Percentiles rank a stretch among this genome's conserved stretches.
These are phyloP conservation scores for Medicago lupulina DNA, from an alignment of 306 rosid genomes.

Conservation along the genomic window DNA sequence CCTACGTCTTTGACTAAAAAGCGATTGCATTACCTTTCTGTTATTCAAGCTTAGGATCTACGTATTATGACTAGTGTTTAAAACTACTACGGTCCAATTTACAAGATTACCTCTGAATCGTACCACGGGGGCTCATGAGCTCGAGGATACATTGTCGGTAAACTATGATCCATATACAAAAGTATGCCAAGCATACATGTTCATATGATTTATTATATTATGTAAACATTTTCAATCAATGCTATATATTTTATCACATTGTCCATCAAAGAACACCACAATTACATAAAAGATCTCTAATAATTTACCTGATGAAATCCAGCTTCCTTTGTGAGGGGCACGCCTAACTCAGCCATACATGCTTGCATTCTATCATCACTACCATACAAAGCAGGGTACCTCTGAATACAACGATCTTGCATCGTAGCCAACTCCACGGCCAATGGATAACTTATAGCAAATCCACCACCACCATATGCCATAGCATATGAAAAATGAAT, in stretches of 20 bases:
- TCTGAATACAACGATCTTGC: slow-evolving; percentile 84
- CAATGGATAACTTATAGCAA: slow-evolving; percentile 90
- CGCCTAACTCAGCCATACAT: slow-evolving; percentile 94
- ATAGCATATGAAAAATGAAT: slow-evolving; percentile 83
- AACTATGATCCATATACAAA: not conserved
- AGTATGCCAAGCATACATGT: not conserved
- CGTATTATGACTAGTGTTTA: no score
- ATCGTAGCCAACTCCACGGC: slow-evolving; percentile 76
- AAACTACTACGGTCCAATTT: not conserved
- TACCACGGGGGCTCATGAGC: not conserved
- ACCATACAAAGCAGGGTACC: slow-evolving; percentile 86
- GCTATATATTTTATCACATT: not conserved
- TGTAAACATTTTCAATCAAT: not conserved
- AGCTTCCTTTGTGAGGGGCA: slow-evolving; percentile 81
- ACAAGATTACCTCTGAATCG: not conserved
- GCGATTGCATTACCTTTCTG: not conserved
- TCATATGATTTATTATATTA: not conserved
- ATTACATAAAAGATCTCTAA: not conserved
- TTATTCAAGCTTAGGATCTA: not conserved
- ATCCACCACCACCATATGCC: slow-evolving; percentile 98
- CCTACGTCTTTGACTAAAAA: not conserved
- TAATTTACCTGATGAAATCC: slow-evolving; percentile 88
- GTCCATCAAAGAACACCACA: not conserved
- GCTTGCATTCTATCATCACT: slow-evolving; percentile 96
- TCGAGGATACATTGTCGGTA: not conserved